These are phyloP conservation scores for Novymonas esmeraldas DNA, from an alignment of 208 protist species.

Conservation along the genomic window DNA sequence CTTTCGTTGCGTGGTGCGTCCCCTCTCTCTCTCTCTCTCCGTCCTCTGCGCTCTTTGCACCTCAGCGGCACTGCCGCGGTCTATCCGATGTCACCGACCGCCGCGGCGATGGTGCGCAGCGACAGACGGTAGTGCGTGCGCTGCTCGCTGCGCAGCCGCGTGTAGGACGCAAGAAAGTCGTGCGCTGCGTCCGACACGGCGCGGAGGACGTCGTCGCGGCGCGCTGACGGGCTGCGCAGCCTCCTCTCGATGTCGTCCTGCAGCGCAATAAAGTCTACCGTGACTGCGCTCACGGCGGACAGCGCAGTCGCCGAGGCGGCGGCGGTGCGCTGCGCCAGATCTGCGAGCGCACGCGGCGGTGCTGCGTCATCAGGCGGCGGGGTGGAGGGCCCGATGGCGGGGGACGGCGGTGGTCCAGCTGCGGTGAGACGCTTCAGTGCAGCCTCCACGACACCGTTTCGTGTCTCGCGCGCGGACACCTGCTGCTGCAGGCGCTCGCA, in stretches of 20 bases:
- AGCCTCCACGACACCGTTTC: too few species aligned
- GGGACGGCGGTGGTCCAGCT: too few species aligned
- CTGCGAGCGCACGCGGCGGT: too few species aligned
- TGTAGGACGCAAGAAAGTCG: not conserved
- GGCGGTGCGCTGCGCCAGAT: not conserved
- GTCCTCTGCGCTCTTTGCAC: not conserved
- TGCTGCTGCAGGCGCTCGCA: not conserved
- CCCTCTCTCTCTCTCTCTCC: not conserved
- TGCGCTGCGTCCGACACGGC: not conserved
- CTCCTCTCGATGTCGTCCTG: slow-evolving; percentile 3
- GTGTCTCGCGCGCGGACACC: too few species aligned
- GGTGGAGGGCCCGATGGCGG: too few species aligned
- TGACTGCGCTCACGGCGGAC: not conserved
- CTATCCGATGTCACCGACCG: not conserved
- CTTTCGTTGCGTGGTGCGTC: too few species aligned
- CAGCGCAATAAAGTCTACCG: slow-evolving; percentile 9
- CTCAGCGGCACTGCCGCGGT: too few species aligned
- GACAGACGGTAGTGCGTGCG: not conserved
- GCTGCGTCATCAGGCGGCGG: too few species aligned
- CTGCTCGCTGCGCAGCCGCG: not conserved
- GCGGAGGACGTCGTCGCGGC: not conserved
- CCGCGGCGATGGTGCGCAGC: too few species aligned
- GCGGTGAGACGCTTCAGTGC: not conserved
- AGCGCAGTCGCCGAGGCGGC: slow-evolving; percentile 2
- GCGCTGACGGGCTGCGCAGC: not conserved